Evolutionary conservation across 768 basidiomycete genomes (phyloP), one percentile per base, ranked within the genome.

Genomic region (Thelephora aurantiotincta): DNA sequence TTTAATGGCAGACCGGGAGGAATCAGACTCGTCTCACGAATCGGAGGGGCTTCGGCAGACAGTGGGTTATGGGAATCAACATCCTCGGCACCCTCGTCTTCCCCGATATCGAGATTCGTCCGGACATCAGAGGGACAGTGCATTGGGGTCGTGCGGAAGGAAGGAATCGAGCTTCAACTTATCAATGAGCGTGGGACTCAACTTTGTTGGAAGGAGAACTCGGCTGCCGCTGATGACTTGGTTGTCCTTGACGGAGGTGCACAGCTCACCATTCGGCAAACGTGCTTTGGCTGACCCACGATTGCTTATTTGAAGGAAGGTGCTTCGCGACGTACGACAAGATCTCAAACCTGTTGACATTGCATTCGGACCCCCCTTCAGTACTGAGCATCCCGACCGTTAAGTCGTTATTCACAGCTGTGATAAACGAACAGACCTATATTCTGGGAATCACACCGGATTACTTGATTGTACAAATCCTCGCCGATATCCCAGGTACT

Each of bases 91-190:
- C 12, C 46, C 36, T 41, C 38, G 30, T 50, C 48, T n/a, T 49
- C 54, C 20, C 48, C 55, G 37, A 75, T 89, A 48, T 54, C 69
- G 11, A 69, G 72, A 34, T 80, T 89, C 53, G 75, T 85, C 34
- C 72, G 88, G 51, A 89, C 87, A 2, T 81, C 85, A 1, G 82
- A 88, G 50, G 88, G 88, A 1, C 71, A 69, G 46, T 87, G 83
- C 5, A 71, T 91, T 33, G 84, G 75, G 11, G 74, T 82, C 12
- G 64, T 82, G 30, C 75, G 83, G 38, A 61, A 60, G 30, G 64
- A 69, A 36, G 75, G 76, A 3, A 65, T 67, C 7, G 82, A 88
- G 56, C 68, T 72, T 1, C 88, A 82, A 81, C 68, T 65, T 53
- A 65, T 77, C 48, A 60, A 61, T 6, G 68, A 71, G 38, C 60